Evolutionary conservation across 257 asterid species (phyloP).

Genomic region (Salvia rosmarinus): DNA sequence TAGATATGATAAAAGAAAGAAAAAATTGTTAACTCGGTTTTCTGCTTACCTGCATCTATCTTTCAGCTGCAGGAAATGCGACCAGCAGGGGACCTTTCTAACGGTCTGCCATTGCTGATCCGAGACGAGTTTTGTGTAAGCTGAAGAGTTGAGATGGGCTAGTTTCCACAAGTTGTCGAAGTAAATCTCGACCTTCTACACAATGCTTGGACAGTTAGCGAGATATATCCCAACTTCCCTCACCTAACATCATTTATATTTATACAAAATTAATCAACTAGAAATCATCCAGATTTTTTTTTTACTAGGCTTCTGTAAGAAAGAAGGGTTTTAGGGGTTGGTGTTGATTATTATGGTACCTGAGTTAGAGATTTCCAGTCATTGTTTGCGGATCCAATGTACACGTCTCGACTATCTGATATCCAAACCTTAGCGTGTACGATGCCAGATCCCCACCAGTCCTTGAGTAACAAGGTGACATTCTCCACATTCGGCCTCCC

Average conservation of each 20-base stretch:
- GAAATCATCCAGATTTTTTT: neutral
- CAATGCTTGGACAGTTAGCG: conserved; percentile 68
- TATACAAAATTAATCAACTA: too few species aligned
- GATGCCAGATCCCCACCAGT: conserved; percentile 93
- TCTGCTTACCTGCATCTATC: conserved; percentile 69
- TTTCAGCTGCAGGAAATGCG: conserved; percentile 57
- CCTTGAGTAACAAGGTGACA: conserved; percentile 63
- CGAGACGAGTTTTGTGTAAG: conserved; percentile 50
- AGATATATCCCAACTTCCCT: conserved; percentile 86
- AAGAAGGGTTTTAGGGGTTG: neutral
- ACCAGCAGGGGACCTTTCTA: conserved; percentile 88
- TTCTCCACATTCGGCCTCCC: conserved; percentile 79
- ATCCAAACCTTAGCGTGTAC: conserved; percentile 94
- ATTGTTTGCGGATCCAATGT: conserved; percentile 89
- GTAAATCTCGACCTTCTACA: conserved; percentile 55
- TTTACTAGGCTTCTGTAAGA: neutral
- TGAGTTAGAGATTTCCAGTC: conserved; percentile 95
- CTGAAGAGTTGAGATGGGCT: conserved; percentile 70
- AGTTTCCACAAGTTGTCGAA: conserved; percentile 76
- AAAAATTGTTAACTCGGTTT: neutral
- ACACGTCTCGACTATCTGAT: conserved; percentile 69
- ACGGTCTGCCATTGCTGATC: conserved; percentile 78
- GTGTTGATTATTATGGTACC: conserved; percentile 44
- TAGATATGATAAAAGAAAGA: too few species aligned
- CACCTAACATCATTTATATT: conserved; percentile 65